These are phyloP conservation scores for Pythium chondricola DNA, from an alignment of 352 stramenopile species.

Conservation along the genomic window DNA sequence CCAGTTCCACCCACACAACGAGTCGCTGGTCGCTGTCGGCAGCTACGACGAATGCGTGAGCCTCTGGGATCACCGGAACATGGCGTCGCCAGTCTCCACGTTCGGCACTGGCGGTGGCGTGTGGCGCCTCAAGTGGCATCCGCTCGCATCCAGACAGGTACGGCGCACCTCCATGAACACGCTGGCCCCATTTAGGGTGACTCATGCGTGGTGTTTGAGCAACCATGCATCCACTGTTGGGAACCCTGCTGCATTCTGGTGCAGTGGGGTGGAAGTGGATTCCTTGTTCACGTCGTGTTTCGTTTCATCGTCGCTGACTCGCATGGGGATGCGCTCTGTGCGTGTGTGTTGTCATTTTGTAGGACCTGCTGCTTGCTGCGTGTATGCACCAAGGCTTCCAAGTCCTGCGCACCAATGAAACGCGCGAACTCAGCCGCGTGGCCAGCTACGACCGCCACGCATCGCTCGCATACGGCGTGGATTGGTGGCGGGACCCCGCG, in stretches of 20 bases:
- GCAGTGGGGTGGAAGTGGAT: neutral
- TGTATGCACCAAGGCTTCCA: slow-evolving; percentile 89
- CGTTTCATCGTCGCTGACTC: slow-evolving; percentile 1
- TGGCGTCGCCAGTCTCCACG: slow-evolving; percentile 39
- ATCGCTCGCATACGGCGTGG: slow-evolving; percentile 81
- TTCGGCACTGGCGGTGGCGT: slow-evolving; percentile 60
- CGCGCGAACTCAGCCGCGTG: slow-evolving; percentile 13
- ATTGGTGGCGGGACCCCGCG: slow-evolving; percentile 60
- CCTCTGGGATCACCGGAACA: slow-evolving; percentile 70
- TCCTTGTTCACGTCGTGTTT: too few species aligned
- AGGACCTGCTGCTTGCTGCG: slow-evolving; percentile 68
- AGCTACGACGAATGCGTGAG: slow-evolving; percentile 82
- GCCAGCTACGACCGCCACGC: slow-evolving; percentile 50
- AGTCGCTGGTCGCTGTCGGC: slow-evolving; percentile 59
- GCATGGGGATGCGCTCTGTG: neutral
- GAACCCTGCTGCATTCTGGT: neutral
- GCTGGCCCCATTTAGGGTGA: neutral
- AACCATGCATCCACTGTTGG: too few species aligned
- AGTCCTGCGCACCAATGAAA: slow-evolving; percentile 28
- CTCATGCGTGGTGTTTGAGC: too few species aligned
- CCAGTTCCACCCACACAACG: slow-evolving; percentile 69
- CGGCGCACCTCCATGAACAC: neutral
- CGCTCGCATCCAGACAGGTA: slow-evolving; percentile 38
- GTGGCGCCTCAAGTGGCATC: slow-evolving; percentile 84
- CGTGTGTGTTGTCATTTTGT: neutral